phyloP scores from a whole-genome alignment of 768 basidiomycete genomes.

The Leccinum disarticulatum region DNA sequence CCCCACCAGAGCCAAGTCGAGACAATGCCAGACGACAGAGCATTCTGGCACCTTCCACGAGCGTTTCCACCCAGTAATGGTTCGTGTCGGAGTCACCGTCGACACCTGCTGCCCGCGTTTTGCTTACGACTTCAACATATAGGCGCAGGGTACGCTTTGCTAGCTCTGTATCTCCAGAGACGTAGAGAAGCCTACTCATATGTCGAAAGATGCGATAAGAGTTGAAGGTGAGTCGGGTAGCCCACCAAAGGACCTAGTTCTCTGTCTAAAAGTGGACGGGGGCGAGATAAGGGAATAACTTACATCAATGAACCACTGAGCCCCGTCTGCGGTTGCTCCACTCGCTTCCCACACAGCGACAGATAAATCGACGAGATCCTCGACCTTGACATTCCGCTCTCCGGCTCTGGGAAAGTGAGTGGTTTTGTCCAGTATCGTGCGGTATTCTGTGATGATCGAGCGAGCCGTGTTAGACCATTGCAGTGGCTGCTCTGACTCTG shows the following conservation, averaged over 20 bases:
- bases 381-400: conserved; percentile 72
- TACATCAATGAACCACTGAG: conserved; percentile 82
- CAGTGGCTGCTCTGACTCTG: conserved; percentile 35
- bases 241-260: conserved; percentile 85
- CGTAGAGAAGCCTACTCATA: conserved; percentile 71
- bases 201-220: conserved; percentile 84
- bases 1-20: conserved; percentile 38
- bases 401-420: conserved; percentile 84
- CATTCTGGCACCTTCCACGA: conserved; percentile 77
- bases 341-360: conserved; percentile 80
- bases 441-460: conserved; percentile 69
- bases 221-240: conserved; percentile 91
- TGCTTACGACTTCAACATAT: conserved; percentile 83
- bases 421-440: conserved; percentile 60
- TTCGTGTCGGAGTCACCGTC: conserved; percentile 61
- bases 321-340: conserved; percentile 59
- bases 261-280: neutral
- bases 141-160: conserved; percentile 75
- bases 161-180: conserved; percentile 56
- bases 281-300: conserved; percentile 30
- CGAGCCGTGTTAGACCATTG: conserved; percentile 67
- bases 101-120: conserved; percentile 61
- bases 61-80: conserved; percentile 69
- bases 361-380: conserved; percentile 79
- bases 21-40: conserved; percentile 54